Conservation (phyloP, 163 green algal species). For the Coccomyxa subellipsoidea region DNA sequence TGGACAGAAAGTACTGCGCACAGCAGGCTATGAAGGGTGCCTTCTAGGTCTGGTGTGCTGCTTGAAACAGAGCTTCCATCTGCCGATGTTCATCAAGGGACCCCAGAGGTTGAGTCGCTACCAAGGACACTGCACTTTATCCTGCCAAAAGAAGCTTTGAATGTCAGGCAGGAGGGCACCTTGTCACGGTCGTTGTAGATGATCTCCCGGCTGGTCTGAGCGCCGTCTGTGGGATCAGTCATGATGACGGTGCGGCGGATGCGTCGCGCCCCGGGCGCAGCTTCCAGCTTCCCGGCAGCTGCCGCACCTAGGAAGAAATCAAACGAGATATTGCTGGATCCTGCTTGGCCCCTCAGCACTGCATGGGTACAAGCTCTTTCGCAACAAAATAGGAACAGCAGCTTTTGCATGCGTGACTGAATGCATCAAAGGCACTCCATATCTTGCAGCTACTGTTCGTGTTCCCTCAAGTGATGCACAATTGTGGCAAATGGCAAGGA, state of each 20-base stretch:
- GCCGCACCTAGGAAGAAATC: neutral
- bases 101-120: too few species aligned
- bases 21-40: too few species aligned
- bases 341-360: neutral
- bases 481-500: too few species aligned
- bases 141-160: too few species aligned
- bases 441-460: neutral
- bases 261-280: conserved; percentile 19
- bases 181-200: conserved; percentile 25
- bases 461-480: neutral
- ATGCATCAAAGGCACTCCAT: neutral
- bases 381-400: neutral
- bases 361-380: neutral
- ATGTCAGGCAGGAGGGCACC: neutral
- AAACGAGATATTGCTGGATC: neutral
- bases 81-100: too few species aligned
- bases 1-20: too few species aligned
- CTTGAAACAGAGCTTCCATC: too few species aligned
- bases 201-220: conserved; percentile 8
- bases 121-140: too few species aligned
- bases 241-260: conserved; percentile 30
- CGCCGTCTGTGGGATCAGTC: conserved; percentile 7
- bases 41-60: too few species aligned
- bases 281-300: conserved; percentile 25
- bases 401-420: neutral